Evolutionary conservation across 2,329 filamentous ascomycete species (phyloP), one percentile per base, ranked within the genome.

Genomic region (Purpureocillium lavendulum): DNA sequence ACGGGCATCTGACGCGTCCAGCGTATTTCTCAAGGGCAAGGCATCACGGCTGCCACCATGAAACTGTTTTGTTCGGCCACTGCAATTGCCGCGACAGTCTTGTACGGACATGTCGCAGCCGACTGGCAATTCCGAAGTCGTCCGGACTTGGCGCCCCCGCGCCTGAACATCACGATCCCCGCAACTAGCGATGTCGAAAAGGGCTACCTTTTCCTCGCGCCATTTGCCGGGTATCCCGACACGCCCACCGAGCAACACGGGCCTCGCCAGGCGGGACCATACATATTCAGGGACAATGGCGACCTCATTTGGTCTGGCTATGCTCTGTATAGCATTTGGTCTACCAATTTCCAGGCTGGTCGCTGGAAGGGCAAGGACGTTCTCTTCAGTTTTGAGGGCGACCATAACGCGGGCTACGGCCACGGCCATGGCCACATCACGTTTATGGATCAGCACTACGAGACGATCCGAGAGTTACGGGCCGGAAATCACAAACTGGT

Each of bases 261-360:
- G 0, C 70, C 72, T 2, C 60, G 63, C 16, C 73, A 77, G 50
- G 61, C 70, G 1, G 71, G 60, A 0, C 66, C 71, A 0, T 77
- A 77, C 51, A 77, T 77, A 45, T 68, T 73, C 44, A 64, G 64
- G 13, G 64, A 73, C 46, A 54, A 71, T 21, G 73, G 73, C 1
- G 72, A 76, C 38, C 59, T 77, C 0, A 60, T 78, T 16, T 77
- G 73, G 73, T 77, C 73, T 1, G 70, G 73, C 3, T 69, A 71
- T 37, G 66, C 64, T 4, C 69, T 69, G 47, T 70, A 66, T 45
- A 65, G 64, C 7, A 69, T 69, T 45, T 74, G 69, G 65, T 55
- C 66, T 1, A 65, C 66, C 41, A 75, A 75, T 47, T 75, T 77
- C 53, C 71, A 69, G 45, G 61, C 60, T 3, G 64, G 57, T 1